phyloP scores from a whole-genome alignment of 176 grass and related monocot species.

The Aegilops sharonensis region DNA sequence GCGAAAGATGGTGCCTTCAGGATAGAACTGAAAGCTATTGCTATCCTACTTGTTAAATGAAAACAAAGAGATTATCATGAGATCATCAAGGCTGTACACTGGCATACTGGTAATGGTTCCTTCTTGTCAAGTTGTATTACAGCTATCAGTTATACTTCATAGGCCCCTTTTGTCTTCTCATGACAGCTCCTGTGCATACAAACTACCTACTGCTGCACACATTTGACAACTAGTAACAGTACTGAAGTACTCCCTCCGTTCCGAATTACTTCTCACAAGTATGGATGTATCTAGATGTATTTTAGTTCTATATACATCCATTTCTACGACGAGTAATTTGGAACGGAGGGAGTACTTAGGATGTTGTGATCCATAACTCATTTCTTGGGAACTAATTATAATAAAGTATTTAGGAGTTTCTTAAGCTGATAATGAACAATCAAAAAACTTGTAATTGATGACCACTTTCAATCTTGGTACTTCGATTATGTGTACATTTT shows the following conservation, averaged over 20 bases:
- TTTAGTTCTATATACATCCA: no score
- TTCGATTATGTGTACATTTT: slow-evolving; percentile 12
- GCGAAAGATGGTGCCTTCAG: slow-evolving; percentile 51
- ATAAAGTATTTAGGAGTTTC: not conserved
- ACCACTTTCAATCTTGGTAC: slow-evolving; percentile 1
- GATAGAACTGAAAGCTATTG: slow-evolving; percentile 43
- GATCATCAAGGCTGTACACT: slow-evolving; percentile 32
- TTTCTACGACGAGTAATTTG: no score
- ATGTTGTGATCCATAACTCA: not conserved
- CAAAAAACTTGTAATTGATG: not conserved
- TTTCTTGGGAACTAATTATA: not conserved
- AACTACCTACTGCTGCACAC: not conserved
- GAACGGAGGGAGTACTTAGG: no score
- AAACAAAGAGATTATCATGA: slow-evolving; percentile 37
- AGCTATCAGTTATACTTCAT: slow-evolving; percentile 21
- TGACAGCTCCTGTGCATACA: not conserved
- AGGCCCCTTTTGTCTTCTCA: not conserved
- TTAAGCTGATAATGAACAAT: slow-evolving; percentile 1
- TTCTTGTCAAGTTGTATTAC: slow-evolving; percentile 4
- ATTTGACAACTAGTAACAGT: not conserved
- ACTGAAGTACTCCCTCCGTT: no score
- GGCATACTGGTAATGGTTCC: slow-evolving; percentile 42
- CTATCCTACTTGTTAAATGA: slow-evolving; percentile 24
- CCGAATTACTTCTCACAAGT: no score
- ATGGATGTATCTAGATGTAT: no score